Percentiles rank a stretch among this genome's conserved stretches.
phyloP scores from a whole-genome alignment of 1,139 yeast species.

The Taphrina communis region DNA sequence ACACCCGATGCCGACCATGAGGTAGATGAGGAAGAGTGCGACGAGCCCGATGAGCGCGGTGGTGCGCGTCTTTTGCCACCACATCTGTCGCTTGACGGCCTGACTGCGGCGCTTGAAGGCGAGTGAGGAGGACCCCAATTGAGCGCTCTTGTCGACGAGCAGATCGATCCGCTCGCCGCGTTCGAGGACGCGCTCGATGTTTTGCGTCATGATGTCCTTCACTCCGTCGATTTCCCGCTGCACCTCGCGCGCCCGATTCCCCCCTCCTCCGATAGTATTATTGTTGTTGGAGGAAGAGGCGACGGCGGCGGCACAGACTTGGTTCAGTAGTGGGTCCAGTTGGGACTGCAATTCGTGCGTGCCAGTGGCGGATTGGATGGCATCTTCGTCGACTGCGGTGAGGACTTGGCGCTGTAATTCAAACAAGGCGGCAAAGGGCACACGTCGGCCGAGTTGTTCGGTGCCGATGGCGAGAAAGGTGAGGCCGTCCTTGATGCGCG shows the following conservation, averaged over 20 bases:
- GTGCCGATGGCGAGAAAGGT: constrained; percentile 50
- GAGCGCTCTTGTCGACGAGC: constrained; percentile 80
- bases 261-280: background rate
- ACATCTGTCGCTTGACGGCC: constrained; percentile 65
- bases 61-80: constrained; percentile 65
- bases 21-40: constrained; percentile 26
- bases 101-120: constrained; percentile 76
- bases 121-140: constrained; percentile 69
- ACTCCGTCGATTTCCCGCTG: constrained; percentile 54
- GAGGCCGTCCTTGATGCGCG: constrained; percentile 49
- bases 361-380: constrained; percentile 44
- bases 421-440: constrained; percentile 51
- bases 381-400: constrained; percentile 43
- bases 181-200: constrained; percentile 61
- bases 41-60: constrained; percentile 34
- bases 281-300: background rate
- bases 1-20: constrained; percentile 34
- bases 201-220: constrained; percentile 53
- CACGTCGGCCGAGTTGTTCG: constrained; percentile 50
- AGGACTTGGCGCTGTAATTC: constrained; percentile 49
- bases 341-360: constrained; percentile 40
- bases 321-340: constrained; percentile 39
- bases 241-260: constrained; percentile 46
- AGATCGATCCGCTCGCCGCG: constrained; percentile 80
- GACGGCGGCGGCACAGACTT: background rate